Evolutionary conservation across 1,284 basidiomycete genomes (phyloP).

Genomic region (Leccinum ponderosum): DNA sequence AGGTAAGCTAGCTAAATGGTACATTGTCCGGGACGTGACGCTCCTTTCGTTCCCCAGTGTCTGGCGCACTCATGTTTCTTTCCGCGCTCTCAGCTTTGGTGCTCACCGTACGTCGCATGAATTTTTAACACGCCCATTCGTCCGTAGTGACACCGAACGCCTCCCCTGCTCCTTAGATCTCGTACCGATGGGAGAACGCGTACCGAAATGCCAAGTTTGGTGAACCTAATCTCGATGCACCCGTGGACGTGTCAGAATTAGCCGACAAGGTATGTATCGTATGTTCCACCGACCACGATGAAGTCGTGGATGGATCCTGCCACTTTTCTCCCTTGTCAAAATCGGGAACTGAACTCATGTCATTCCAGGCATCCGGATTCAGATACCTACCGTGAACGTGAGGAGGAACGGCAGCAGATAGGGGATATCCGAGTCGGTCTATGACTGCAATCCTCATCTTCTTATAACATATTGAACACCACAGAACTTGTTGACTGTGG

Average conservation of each 20-base stretch:
- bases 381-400: not conserved
- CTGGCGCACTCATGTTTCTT: constrained; percentile 59
- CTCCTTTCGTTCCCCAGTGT: constrained; percentile 39
- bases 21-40: not conserved
- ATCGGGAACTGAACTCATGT: not conserved
- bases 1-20: constrained; percentile 10
- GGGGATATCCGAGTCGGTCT: not conserved
- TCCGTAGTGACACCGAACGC: not conserved
- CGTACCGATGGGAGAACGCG: constrained; percentile 63
- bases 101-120: constrained; percentile 46
- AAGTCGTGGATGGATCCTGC: not conserved
- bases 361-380: not conserved
- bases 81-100: constrained; percentile 52
- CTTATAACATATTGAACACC: not conserved
- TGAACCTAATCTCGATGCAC: constrained; percentile 45
- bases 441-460: not conserved
- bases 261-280: not conserved
- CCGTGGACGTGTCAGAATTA: constrained; percentile 61
- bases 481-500: not conserved
- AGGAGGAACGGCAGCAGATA: no score
- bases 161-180: constrained; percentile 42
- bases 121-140: not conserved
- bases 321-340: not conserved
- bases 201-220: constrained; percentile 59
- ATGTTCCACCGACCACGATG: not conserved